These are phyloP conservation scores for Podospora australis DNA, from an alignment of 495 filamentous ascomycete genomes.

Conservation along the genomic window DNA sequence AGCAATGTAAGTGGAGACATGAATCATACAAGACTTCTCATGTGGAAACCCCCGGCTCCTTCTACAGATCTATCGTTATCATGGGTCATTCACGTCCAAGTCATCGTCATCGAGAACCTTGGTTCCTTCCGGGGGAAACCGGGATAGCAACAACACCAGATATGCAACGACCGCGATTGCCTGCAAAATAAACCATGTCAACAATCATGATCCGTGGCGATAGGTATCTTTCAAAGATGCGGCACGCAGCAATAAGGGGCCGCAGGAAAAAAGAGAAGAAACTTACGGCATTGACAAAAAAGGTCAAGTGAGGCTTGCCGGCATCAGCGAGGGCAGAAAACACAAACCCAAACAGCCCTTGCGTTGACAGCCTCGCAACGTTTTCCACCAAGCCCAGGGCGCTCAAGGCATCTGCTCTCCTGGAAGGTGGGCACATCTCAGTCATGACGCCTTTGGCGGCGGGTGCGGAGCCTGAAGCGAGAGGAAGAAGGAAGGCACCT, in stretches of 20 bases:
- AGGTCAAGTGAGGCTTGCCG: conserved; percentile 44
- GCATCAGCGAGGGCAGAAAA: conserved; percentile 45
- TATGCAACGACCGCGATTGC: conserved; percentile 38
- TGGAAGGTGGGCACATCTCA: conserved; percentile 41
- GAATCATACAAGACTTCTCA: background rate
- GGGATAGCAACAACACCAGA: conserved; percentile 38
- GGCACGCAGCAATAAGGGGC: too few species aligned
- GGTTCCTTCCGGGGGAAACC: conserved; percentile 41
- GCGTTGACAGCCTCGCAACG: conserved; percentile 43
- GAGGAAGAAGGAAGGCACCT: conserved; percentile 44
- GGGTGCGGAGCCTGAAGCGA: conserved; percentile 49
- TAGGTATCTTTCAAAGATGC: too few species aligned
- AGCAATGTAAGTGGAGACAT: background rate
- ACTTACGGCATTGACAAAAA: conserved; percentile 49
- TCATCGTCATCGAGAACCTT: conserved; percentile 33
- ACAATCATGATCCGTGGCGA: too few species aligned
- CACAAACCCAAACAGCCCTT: conserved; percentile 48
- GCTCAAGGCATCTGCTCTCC: conserved; percentile 48
- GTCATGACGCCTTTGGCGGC: conserved; percentile 54
- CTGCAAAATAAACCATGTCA: too few species aligned
- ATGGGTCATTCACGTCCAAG: background rate
- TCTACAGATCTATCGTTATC: background rate
- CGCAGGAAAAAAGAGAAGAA: too few species aligned
- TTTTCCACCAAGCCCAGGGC: conserved; percentile 52
- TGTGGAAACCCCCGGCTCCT: background rate